A percentile compares a stretch with the other conserved stretches of the same genome.
phyloP scores from a whole-genome alignment of 2,329 filamentous ascomycete species.

The Ceratocystiopsis minuta region DNA sequence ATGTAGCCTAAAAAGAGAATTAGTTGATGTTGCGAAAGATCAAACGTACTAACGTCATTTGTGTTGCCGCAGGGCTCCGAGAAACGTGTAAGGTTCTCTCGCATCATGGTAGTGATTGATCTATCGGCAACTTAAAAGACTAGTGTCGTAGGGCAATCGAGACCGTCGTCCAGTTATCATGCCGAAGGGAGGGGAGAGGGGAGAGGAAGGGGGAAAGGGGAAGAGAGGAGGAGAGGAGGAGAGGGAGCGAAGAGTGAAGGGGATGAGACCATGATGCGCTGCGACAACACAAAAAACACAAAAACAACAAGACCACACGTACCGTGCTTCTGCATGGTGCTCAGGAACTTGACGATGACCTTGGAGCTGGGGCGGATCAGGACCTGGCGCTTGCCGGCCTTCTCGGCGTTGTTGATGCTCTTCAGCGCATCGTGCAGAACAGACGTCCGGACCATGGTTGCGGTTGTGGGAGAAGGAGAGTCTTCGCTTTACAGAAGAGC shows the following conservation, averaged over 20 bases:
- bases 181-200: too few relatives aligned
- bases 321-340: constrained; percentile 99
- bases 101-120: constrained; percentile 44
- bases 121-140: constrained; percentile 99
- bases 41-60: constrained; percentile 81
- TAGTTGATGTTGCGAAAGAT: constrained; percentile 63
- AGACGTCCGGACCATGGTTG: constrained; percentile 97
- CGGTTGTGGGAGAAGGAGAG: constrained; percentile 53
- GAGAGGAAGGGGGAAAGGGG: not conserved
- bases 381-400: constrained; percentile 98
- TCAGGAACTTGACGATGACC: constrained; percentile 99
- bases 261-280: not conserved
- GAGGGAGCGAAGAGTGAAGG: constrained; percentile 2
- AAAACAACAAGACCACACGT: constrained; percentile 24
- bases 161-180: constrained; percentile 99
- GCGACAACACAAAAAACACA: not conserved
- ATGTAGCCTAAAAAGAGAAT: constrained; percentile 59
- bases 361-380: constrained; percentile 96
- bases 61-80: constrained; percentile 31
- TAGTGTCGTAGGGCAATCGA: constrained; percentile 65
- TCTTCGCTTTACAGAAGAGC: constrained; percentile 25
- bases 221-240: too few relatives aligned
- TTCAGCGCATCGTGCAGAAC: constrained; percentile 99
- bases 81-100: constrained; percentile 96
- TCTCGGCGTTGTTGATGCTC: constrained; percentile 99